Evolutionary conservation across 176 grass and related monocot genomes (phyloP).

Genomic region (Phoenix dactylifera): DNA sequence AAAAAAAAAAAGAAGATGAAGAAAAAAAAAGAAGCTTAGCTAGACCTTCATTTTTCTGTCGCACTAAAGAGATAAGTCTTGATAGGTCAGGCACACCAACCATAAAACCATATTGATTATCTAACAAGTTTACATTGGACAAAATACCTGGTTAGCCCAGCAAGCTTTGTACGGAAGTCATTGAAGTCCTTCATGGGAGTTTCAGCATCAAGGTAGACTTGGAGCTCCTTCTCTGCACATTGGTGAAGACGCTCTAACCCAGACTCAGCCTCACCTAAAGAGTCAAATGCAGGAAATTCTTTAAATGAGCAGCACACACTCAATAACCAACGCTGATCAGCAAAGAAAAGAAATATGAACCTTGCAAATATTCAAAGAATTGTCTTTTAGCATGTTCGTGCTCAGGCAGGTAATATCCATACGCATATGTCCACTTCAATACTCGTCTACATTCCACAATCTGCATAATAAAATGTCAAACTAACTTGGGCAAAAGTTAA

Average conservation of each 20-base stretch:
- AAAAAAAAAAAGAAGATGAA: no score
- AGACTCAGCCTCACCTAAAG: slow-evolving; percentile 10
- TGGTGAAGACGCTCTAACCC: slow-evolving; percentile 34
- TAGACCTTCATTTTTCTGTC: no score
- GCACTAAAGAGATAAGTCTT: no score
- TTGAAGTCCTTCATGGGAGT: slow-evolving; percentile 85
- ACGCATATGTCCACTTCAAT: slow-evolving; percentile 58
- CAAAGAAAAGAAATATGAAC: slow-evolving; percentile 31
- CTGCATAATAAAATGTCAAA: slow-evolving; percentile 22
- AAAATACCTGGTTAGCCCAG: slow-evolving; percentile 83
- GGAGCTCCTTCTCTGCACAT: slow-evolving; percentile 97
- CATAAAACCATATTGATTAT: no score
- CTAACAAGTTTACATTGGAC: background rate
- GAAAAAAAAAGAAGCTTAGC: no score
- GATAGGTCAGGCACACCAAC: no score
- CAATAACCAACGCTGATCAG: background rate
- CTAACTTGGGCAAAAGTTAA: slow-evolving; percentile 1
- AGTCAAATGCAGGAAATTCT: slow-evolving; percentile 7
- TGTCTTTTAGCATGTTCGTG: slow-evolving; percentile 60
- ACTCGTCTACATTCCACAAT: slow-evolving; percentile 14
- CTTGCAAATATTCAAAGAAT: slow-evolving; percentile 99
- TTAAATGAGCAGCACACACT: slow-evolving; percentile 3
- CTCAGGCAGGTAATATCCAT: slow-evolving; percentile 10
- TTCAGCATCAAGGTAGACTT: slow-evolving; percentile 85
- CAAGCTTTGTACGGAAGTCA: slow-evolving; percentile 97